Base-by-base conservation (phyloP, 371 early-diverging fungal genomes). In the Amoeboradix gromovi region DNA sequence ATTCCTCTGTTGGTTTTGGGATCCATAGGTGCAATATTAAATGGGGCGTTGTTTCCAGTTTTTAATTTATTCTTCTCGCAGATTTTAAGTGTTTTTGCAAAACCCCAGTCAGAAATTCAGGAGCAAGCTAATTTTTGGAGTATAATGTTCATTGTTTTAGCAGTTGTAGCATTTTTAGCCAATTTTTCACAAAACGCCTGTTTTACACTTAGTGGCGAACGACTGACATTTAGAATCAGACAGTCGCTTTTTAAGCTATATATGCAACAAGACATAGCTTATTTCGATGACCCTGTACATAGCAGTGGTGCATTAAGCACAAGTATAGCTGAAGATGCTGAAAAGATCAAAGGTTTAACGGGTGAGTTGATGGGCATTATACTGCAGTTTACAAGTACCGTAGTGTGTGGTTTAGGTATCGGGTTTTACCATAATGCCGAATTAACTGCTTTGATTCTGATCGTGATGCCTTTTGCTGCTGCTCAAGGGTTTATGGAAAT, bases 241-340 rank as follows among this genome's bases (percentile, higher is more conserved):
- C 70, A 76, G 48, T 71, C 73, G 68, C 73, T 77, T 12, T 87
- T 87, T 76, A 67, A 73, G 2, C 76, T 83, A 5, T 76, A 87
- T 69, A 70, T 88, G 71, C 72, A 79, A 1, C 94, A 92, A 79
- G 90, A 92, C 72, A 83, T 91, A 70, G 86, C 79, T 1, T 94
- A 80, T 76, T 94, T 86, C 75, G 94, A 94, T 76, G 78, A 82
- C 29, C 85, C 85, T 31, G 82, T 83, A 67, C 84, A 93, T 77
- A 82, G 79, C 31, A 84, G 86, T 28, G 94, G 94, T 70, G 86
- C 85, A 28, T 77, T 93, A 65, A 84, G 89, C 0, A 78, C 90
- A 17, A 83, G 86, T 65, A 80, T 94, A 48, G 84, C 91, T 22
- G 82, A 84, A 65, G 92, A 91, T 74, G 88, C 92, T 17, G 81